phyloP scores from a whole-genome alignment of 345 rosid species.

The Eucalyptus shirleyi region DNA sequence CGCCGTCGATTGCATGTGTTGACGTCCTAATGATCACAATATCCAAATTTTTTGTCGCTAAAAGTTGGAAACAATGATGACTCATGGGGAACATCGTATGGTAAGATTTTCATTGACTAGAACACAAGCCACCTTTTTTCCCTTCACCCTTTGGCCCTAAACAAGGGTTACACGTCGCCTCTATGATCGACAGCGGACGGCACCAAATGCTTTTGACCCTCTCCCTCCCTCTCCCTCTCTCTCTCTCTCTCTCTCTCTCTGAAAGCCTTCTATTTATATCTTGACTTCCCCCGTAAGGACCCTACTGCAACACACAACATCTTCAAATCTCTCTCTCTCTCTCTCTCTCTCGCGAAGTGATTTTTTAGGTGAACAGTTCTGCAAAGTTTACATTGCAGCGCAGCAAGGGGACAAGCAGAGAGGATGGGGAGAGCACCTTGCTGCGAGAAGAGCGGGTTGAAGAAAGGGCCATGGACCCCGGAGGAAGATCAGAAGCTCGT shows the following conservation, averaged over 20 bases:
- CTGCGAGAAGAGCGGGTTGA: constrained; percentile 68
- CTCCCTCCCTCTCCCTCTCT: not conserved
- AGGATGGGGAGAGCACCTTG: constrained; percentile 77
- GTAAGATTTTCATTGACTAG: not conserved
- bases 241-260: not conserved
- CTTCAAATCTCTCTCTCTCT: not conserved
- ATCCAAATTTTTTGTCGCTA: not conserved
- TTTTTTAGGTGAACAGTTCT: not conserved
- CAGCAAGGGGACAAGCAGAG: not conserved
- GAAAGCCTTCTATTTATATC: constrained; percentile 18
- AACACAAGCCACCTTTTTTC: not conserved
- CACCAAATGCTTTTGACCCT: constrained; percentile 69
- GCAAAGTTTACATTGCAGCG: not conserved
- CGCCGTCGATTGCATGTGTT: not conserved
- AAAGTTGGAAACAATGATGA: not conserved
- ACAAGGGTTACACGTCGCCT: constrained; percentile 42
- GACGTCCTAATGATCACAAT: not conserved
- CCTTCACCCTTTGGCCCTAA: not conserved
- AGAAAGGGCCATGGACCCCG: constrained; percentile 87
- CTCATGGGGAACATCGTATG: not conserved
- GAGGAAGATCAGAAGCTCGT: constrained; percentile 71
- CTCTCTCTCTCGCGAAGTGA: constrained; percentile 3
- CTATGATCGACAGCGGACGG: constrained; percentile 43
- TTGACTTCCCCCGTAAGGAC: constrained; percentile 19
- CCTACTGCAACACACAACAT: not conserved